These are phyloP conservation scores for Hebeloma cylindrosporum DNA, from an alignment of 768 basidiomycete species.

Conservation along the genomic window DNA sequence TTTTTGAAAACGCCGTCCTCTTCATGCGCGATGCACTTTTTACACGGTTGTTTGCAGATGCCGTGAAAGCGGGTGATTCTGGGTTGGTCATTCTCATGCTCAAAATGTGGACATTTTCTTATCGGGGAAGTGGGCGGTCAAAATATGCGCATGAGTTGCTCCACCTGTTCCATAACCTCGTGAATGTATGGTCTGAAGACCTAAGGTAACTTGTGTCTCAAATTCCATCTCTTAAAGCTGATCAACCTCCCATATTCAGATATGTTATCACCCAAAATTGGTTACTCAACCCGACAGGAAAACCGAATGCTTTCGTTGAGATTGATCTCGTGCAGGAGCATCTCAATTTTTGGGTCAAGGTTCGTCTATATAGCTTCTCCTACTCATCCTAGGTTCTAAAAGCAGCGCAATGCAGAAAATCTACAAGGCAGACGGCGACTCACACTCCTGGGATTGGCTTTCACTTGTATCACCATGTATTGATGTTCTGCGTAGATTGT, in stretches of 20 bases:
- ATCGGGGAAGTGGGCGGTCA: constrained; percentile 29
- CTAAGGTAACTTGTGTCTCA: constrained; percentile 13
- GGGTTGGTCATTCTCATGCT: constrained; percentile 30
- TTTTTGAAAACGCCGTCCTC: constrained; percentile 27
- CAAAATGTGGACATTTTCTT: constrained; percentile 26
- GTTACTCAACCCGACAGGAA: constrained; percentile 33
- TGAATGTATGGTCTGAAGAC: constrained; percentile 23
- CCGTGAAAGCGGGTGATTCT: constrained; percentile 33
- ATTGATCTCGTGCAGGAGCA: constrained; percentile 35
- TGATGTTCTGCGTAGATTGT: constrained; percentile 2
- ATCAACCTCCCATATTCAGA: constrained; percentile 12
- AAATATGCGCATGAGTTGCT: constrained; percentile 37
- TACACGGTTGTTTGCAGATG: constrained; percentile 27
- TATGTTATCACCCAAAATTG: constrained; percentile 29
- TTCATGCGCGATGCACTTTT: constrained; percentile 30
- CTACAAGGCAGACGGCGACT: constrained; percentile 5
- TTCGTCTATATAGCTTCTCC: too few species aligned
- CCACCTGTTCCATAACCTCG: constrained; percentile 28
- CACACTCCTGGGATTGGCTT: constrained; percentile 6
- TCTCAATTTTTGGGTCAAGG: constrained; percentile 34
- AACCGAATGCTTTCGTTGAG: constrained; percentile 25
- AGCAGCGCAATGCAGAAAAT: background rate
- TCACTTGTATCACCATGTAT: constrained; percentile 4
- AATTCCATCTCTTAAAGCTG: background rate
- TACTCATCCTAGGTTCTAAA: too few species aligned